Evolutionary conservation across 805 yeast species (phyloP).

Genomic region (Saturnispora serradocipensis): DNA sequence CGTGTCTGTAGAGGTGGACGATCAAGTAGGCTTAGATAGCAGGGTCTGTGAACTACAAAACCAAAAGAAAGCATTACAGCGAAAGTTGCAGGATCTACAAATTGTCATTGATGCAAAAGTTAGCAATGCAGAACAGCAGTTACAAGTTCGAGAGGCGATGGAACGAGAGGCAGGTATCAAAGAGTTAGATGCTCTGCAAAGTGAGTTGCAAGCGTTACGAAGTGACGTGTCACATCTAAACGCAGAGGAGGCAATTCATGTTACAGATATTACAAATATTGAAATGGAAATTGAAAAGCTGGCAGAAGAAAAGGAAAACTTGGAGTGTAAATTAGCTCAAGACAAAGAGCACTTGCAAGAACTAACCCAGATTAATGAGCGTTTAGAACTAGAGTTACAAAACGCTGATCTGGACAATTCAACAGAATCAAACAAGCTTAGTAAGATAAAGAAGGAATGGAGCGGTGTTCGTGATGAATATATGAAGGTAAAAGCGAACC

Average conservation of each 20-base stretch:
- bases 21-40: not conserved
- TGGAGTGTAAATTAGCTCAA: not conserved
- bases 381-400: not conserved
- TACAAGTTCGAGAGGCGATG: not conserved
- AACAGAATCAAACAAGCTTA: not conserved
- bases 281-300: not conserved
- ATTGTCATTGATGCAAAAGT: not conserved
- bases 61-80: not conserved
- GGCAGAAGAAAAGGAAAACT: not conserved
- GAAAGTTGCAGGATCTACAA: not conserved
- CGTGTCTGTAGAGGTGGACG: not conserved
- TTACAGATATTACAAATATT: not conserved
- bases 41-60: not conserved
- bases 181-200: not conserved
- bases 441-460: not conserved
- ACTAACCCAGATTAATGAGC: not conserved
- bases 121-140: not conserved
- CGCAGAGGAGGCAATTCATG: not conserved
- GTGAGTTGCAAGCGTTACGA: not conserved
- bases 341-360: not conserved
- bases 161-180: not conserved
- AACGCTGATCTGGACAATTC: not conserved
- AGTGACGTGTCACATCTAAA: not conserved
- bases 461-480: not conserved
- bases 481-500: not conserved